Percentiles rank a stretch among this genome's conserved stretches.
Conservation (phyloP, 805 yeast genomes). For the Millerozyma acaciae region DNA sequence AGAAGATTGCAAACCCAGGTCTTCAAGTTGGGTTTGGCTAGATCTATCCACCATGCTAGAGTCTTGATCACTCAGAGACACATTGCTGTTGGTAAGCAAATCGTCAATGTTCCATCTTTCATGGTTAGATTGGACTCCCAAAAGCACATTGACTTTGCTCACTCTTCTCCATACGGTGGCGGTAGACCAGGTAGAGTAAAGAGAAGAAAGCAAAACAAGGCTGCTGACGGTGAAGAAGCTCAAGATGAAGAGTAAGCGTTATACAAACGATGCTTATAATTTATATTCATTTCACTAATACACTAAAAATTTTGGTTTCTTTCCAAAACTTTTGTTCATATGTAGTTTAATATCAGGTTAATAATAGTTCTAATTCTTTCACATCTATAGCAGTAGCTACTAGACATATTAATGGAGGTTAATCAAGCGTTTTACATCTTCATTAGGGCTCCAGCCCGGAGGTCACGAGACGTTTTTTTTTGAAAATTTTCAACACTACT, state of each 20-base stretch:
- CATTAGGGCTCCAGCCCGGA: constrained; percentile 3
- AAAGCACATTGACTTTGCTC: constrained; percentile 99
- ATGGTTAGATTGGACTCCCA: constrained; percentile 99
- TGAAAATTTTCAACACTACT: constrained; percentile 1
- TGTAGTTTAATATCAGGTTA: constrained; percentile 6
- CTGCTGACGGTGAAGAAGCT: constrained; percentile 57
- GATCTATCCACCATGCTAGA: constrained; percentile 99
- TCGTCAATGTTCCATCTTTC: constrained; percentile 98
- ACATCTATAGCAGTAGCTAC: too few relatives aligned
- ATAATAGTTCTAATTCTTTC: constrained; percentile 11
- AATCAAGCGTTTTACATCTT: neutral
- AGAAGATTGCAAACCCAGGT: constrained; percentile 99
- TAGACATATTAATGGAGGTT: neutral
- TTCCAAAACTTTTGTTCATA: constrained; percentile 4
- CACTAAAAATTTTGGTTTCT: neutral
- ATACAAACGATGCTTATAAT: too few relatives aligned
- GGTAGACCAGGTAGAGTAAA: constrained; percentile 99
- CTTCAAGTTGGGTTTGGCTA: constrained; percentile 98
- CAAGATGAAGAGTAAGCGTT: constrained; percentile 77
- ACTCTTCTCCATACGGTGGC: constrained; percentile 99
- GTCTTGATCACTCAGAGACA: constrained; percentile 98
- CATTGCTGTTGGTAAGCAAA: constrained; percentile 99
- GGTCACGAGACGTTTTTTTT: neutral
- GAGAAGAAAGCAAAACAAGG: constrained; percentile 80
- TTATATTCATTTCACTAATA: constrained; percentile 28